Conservation (phyloP, 176 grass and related monocot species). For the Ampelocalamus luodianensis region DNA sequence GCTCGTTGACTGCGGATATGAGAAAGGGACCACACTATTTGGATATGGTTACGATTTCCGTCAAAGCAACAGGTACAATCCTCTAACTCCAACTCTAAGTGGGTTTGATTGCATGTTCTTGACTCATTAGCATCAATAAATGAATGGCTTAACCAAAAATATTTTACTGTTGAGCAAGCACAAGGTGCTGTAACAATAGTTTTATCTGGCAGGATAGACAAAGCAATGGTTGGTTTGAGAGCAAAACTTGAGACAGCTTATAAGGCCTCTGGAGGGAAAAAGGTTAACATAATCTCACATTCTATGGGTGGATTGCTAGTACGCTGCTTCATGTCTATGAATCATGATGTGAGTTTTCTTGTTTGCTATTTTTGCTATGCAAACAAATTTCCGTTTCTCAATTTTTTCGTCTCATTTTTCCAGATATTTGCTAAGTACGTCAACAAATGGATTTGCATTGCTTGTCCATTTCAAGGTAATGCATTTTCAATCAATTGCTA, state of each 20-base stretch:
- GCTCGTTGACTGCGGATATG: constrained; percentile 79
- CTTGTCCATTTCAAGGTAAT: constrained; percentile 96
- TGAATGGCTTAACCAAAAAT: neutral
- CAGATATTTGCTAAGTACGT: constrained; percentile 87
- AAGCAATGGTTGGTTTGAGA: constrained; percentile 78
- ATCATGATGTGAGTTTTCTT: constrained; percentile 78
- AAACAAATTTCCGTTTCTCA: constrained; percentile 17
- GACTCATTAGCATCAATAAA: constrained; percentile 14
- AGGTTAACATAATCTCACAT: constrained; percentile 91
- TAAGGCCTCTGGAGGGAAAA: constrained; percentile 79
- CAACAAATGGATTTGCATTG: constrained; percentile 97
- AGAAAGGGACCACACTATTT: constrained; percentile 88
- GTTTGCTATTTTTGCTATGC: constrained; percentile 31
- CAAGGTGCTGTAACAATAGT: constrained; percentile 41
- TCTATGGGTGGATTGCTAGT: constrained; percentile 98
- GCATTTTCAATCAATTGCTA: constrained; percentile 20
- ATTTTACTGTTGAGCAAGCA: constrained; percentile 21
- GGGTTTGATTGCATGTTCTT: neutral
- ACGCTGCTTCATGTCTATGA: constrained; percentile 77
- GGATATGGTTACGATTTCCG: constrained; percentile 98
- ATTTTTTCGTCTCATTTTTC: neutral
- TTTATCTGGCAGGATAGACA: constrained; percentile 79
- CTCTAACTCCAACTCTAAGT: neutral
- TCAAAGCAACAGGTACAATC: constrained; percentile 79
- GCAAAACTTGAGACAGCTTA: constrained; percentile 90